phyloP scores from a whole-genome alignment of 306 rosid genomes.

The Ochetophila trinervis region DNA sequence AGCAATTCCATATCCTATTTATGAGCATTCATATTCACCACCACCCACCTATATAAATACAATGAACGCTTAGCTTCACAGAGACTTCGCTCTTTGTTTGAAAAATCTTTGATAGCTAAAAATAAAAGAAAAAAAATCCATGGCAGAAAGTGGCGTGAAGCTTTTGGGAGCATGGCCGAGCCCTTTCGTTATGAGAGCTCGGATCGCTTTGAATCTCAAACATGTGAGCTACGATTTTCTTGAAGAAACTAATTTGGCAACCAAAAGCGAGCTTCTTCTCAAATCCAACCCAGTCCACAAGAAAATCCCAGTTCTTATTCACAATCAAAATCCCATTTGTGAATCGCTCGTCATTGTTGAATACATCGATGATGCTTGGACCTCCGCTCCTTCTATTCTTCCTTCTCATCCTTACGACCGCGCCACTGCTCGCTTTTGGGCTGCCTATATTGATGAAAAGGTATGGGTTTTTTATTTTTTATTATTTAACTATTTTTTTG shows the following conservation, averaged over 20 bases:
- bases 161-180: conserved; percentile 55
- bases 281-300: conserved; percentile 50
- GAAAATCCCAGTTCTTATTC: conserved; percentile 57
- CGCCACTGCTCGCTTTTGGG: conserved; percentile 56
- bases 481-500: too few species aligned
- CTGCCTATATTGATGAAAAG: conserved; percentile 46
- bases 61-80: too few species aligned
- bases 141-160: conserved; percentile 42
- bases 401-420: conserved; percentile 49
- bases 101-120: too few species aligned
- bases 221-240: conserved; percentile 39
- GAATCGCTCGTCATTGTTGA: conserved; percentile 53
- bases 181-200: conserved; percentile 38
- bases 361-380: conserved; percentile 52
- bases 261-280: conserved; percentile 51
- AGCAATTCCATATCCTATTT: too few species aligned
- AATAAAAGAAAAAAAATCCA: background rate
- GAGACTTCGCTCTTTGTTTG: too few species aligned
- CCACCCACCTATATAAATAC: too few species aligned
- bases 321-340: conserved; percentile 37
- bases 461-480: too few species aligned
- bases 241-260: conserved; percentile 23
- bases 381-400: conserved; percentile 39
- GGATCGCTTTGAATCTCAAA: conserved; percentile 42
- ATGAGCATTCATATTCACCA: too few species aligned